These are phyloP conservation scores for Beverwykella pulmonaria DNA, from an alignment of 495 filamentous ascomycete genomes.

Conservation along the genomic window DNA sequence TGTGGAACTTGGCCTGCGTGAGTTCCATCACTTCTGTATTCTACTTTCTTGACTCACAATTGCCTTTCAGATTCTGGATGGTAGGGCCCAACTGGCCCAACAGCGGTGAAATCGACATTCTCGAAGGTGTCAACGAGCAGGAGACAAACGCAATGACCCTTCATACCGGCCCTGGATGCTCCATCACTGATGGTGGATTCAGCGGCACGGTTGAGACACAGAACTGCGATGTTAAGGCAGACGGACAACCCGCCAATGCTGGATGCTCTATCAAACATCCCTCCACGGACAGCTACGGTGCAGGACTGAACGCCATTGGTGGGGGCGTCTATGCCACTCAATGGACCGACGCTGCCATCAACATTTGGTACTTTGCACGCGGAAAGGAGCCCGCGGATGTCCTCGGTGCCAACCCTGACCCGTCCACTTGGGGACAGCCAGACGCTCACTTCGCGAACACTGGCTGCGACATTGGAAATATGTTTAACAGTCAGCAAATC, in stretches of 20 bases:
- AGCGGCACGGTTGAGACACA: constrained; percentile 30
- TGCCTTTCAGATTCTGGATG: constrained; percentile 42
- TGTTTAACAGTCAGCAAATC: constrained; percentile 39
- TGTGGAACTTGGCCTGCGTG: constrained; percentile 49
- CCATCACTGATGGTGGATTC: constrained; percentile 34
- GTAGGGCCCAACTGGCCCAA: constrained; percentile 48
- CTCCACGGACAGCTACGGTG: constrained; percentile 36
- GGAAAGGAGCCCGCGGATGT: constrained; percentile 31
- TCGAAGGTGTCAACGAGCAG: constrained; percentile 44
- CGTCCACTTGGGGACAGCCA: constrained; percentile 36
- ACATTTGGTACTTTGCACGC: constrained; percentile 42
- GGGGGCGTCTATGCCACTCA: constrained; percentile 42
- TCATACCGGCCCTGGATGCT: constrained; percentile 42
- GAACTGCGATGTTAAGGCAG: constrained; percentile 43
- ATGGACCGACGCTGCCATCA: constrained; percentile 41
- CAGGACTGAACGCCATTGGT: constrained; percentile 40
- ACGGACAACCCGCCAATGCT: constrained; percentile 32
- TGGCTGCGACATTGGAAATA: constrained; percentile 37
- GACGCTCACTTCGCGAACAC: constrained; percentile 34
- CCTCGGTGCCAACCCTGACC: constrained; percentile 34
- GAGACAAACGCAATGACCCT: constrained; percentile 44
- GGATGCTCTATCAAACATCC: constrained; percentile 39
- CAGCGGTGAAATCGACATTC: constrained; percentile 48
- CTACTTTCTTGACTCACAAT: not conserved
- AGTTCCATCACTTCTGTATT: not conserved